These are phyloP conservation scores for Populus pruinosa DNA, from an alignment of 345 rosid genomes.

Conservation along the genomic window DNA sequence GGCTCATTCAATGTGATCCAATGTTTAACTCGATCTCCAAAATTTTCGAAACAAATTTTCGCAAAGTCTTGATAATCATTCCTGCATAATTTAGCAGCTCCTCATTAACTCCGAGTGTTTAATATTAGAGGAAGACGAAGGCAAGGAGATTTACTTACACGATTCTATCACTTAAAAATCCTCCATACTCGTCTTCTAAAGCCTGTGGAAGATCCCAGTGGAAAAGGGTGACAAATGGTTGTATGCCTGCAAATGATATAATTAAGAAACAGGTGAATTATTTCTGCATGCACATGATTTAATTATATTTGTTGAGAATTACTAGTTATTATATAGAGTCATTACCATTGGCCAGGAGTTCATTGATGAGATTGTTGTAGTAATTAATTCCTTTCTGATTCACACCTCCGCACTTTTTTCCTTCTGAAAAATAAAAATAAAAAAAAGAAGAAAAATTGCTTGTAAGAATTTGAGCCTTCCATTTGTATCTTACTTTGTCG, in stretches of 20 bases:
- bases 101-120: too few relatives aligned
- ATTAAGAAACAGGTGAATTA: background rate
- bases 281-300: background rate
- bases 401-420: conserved; percentile 17
- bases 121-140: too few relatives aligned
- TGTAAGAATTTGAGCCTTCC: too few relatives aligned
- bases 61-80: conserved; percentile 8
- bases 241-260: background rate
- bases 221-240: conserved; percentile 1
- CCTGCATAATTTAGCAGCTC: background rate
- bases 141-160: background rate
- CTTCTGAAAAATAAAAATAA: conserved; percentile 12
- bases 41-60: conserved; percentile 10
- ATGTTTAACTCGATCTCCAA: conserved; percentile 22
- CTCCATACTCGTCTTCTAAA: background rate
- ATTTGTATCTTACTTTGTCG: too few relatives aligned
- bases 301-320: background rate
- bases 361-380: conserved; percentile 32
- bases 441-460: background rate
- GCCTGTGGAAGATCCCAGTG: conserved; percentile 1
- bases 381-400: conserved; percentile 27
- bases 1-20: conserved; percentile 23
- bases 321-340: too few relatives aligned
- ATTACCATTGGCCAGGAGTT: conserved; percentile 19
- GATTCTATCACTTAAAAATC: background rate